Evolutionary conservation across 768 basidiomycete genomes (phyloP), one percentile per base, ranked within the genome.

Genomic region (Mrakia gelida): DNA sequence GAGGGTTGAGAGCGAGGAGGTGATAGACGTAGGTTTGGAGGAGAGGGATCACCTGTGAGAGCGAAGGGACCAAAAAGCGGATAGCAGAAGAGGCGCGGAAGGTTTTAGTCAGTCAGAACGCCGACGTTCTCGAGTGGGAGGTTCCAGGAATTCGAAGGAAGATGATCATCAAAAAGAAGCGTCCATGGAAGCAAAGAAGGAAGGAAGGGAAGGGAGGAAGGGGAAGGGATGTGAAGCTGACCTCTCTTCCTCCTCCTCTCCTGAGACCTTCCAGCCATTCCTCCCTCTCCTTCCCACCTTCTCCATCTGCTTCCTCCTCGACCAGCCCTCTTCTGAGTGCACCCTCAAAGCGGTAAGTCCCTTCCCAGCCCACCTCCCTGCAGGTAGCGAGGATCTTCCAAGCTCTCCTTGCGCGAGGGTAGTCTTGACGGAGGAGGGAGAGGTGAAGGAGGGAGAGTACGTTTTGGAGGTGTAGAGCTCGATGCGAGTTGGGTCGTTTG

Each of bases 191-290:
- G 49, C 18, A 52, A 45, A 45, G 15, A 45, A 45, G 45, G 45
- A 43, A 11, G 41, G 45, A 49, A 49, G 45, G 7, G 45, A 49
- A 49, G 49, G 49, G 18, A 52, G 15, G 49, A 16, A 21, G 15
- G 15, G 2, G n/a, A 41, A 23, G 23, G 11, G 6, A 67, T 3
- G 65, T 13, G 34, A 67, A 63, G 52, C 73, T 34, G 13, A 73
- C 73, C 73, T 59, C 61, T 73, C 34, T 73, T 18, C 49, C 52
- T 56, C 73, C 73, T 28, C 52, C 73, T 23, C 73, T 56, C 54
- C 54, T 52, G 9, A 73, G 30, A 38, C 52, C 73, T 34, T 73
- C 73, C 1, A 73, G 52, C 73, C 73, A 73, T 18, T 73, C 73
- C 61, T 73, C 49, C 26, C 73, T 18, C 9, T 52, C 73, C 61